phyloP scores from a whole-genome alignment of 768 basidiomycete genomes.

The Lactarius vividus region DNA sequence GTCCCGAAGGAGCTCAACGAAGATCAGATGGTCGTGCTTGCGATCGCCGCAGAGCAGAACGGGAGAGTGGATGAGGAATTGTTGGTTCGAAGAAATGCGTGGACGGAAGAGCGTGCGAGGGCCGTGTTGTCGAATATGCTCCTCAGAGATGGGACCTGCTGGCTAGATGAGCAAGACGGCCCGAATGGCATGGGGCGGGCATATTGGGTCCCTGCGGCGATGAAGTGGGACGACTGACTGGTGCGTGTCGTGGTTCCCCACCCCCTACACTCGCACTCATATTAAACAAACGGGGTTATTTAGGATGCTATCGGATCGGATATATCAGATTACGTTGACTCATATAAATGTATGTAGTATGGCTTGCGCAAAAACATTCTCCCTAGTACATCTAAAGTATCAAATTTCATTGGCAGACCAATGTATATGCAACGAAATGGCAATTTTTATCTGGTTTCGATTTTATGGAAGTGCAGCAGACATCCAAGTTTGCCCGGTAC shows the following conservation, averaged over 20 bases:
- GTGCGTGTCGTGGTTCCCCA: neutral
- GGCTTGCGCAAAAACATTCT: no score
- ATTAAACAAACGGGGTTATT: neutral
- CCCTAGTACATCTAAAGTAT: no score
- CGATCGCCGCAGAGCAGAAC: constrained; percentile 62
- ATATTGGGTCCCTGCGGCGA: constrained; percentile 88
- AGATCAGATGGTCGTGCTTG: constrained; percentile 82
- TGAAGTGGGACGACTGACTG: constrained; percentile 74
- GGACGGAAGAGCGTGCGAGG: constrained; percentile 74
- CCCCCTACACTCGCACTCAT: neutral
- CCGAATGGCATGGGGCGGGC: constrained; percentile 49
- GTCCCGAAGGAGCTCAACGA: constrained; percentile 89
- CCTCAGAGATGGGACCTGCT: constrained; percentile 85
- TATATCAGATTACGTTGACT: neutral
- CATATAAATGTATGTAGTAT: neutral
- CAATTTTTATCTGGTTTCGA: no score
- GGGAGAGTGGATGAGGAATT: constrained; percentile 68
- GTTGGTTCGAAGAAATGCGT: constrained; percentile 60
- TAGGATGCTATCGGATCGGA: neutral
- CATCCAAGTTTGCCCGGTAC: no score
- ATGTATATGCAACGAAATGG: no score
- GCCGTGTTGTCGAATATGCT: constrained; percentile 88
- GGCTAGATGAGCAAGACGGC: constrained; percentile 89
- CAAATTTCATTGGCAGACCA: no score
- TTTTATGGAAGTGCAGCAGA: no score